phyloP scores from a whole-genome alignment of 1,284 basidiomycete genomes.

The Irpex lacteus region DNA sequence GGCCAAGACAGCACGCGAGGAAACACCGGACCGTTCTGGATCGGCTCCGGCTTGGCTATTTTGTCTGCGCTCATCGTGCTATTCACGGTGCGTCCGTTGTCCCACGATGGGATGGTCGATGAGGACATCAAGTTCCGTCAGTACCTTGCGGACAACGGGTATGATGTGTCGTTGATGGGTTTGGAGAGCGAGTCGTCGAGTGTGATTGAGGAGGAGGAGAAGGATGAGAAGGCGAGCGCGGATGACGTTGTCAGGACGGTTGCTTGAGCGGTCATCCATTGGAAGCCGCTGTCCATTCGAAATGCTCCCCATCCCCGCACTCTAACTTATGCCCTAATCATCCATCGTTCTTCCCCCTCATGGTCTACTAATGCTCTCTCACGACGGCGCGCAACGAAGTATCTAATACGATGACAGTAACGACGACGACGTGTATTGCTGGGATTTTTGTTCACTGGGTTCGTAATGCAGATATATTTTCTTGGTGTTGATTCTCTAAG shows the following conservation, averaged over 20 bases:
- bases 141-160: conserved; percentile 76
- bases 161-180: conserved; percentile 49
- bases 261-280: background rate
- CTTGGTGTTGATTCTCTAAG: background rate
- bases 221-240: background rate
- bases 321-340: background rate
- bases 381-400: background rate
- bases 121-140: conserved; percentile 82
- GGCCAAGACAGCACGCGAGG: conserved; percentile 47
- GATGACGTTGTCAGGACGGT: background rate
- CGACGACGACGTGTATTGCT: background rate
- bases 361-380: background rate
- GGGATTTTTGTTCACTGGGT: background rate
- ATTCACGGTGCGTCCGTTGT: conserved; percentile 74
- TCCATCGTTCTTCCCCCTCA: background rate
- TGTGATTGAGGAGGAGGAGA: background rate
- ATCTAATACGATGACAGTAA: background rate
- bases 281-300: no score
- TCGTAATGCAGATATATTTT: background rate
- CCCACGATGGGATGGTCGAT: conserved; percentile 74
- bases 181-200: background rate
- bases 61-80: conserved; percentile 74
- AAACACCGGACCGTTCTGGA: conserved; percentile 81
- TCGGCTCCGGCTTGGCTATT: conserved; percentile 76
- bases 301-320: background rate